Percentiles rank a stretch among this genome's conserved stretches.
Evolutionary conservation across 768 basidiomycete genomes (phyloP).

Genomic region (Galerina sulciceps): DNA sequence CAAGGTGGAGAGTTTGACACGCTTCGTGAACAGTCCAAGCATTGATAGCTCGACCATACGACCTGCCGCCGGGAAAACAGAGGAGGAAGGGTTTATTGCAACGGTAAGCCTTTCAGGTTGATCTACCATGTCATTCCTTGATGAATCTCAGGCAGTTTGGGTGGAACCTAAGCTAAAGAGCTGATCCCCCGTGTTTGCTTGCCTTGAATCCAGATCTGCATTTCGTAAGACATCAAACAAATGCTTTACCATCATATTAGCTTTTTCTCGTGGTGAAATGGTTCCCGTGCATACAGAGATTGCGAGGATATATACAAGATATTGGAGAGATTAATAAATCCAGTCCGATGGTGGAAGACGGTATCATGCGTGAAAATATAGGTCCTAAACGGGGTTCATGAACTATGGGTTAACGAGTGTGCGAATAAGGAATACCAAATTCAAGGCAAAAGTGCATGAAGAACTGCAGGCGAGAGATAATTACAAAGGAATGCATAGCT

Average conservation of each 20-base stretch:
- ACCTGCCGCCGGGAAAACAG: conserved; percentile 48
- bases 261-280: neutral
- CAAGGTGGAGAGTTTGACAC: conserved; percentile 54
- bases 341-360: neutral
- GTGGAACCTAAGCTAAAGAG: conserved; percentile 36
- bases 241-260: neutral
- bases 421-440: neutral
- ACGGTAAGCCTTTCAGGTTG: conserved; percentile 39
- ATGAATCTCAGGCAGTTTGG: conserved; percentile 46
- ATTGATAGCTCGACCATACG: conserved; percentile 50
- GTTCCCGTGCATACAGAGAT: neutral
- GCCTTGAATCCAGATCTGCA: neutral
- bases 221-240: neutral
- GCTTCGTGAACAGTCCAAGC: conserved; percentile 69
- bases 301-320: neutral
- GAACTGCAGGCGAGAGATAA: no score
- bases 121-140: neutral
- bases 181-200: conserved; percentile 2
- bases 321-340: no score
- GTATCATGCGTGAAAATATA: conserved; percentile 18
- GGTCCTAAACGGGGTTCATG: neutral
- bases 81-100: conserved; percentile 55
- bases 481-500: neutral
- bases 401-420: conserved; percentile 9
- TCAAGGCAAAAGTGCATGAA: neutral